Percentiles rank a stretch among this genome's conserved stretches.
These are phyloP conservation scores for Microcos paniculata DNA, from an alignment of 345 rosid genomes.

Conservation along the genomic window DNA sequence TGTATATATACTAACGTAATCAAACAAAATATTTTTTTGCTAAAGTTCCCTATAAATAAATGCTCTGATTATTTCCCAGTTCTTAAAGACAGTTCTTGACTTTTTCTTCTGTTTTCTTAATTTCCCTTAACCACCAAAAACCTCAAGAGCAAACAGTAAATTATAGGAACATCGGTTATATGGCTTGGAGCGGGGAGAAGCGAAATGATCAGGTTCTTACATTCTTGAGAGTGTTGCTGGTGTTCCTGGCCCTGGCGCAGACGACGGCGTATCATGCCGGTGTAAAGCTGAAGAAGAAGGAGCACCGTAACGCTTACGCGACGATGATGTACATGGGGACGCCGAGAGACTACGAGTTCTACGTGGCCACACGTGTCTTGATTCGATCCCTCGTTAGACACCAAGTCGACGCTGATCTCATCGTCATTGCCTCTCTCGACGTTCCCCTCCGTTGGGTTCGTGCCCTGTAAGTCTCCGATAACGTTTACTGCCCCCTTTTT, in stretches of 20 bases:
- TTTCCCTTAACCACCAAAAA: not conserved
- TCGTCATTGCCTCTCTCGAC: conserved; percentile 92
- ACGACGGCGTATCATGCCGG: conserved; percentile 21
- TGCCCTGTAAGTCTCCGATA: conserved; percentile 53
- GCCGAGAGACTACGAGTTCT: conserved; percentile 96
- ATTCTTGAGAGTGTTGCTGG: conserved; percentile 1
- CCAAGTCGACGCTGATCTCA: conserved; percentile 84
- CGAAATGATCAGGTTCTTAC: not conserved
- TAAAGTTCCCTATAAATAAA: not conserved
- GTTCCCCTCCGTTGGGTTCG: conserved; percentile 86
- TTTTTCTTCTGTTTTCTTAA: not conserved
- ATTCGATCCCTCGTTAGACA: conserved; percentile 68
- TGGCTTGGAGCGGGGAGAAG: conserved; percentile 13
- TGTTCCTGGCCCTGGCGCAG: not conserved
- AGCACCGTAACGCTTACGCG: conserved; percentile 81
- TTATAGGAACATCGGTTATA: not conserved
- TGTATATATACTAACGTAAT: not conserved
- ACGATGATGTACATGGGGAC: conserved; percentile 99
- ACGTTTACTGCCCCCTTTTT: not conserved
- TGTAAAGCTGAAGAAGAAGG: conserved; percentile 25
- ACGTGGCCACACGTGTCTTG: conserved; percentile 87
- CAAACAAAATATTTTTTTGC: not conserved
- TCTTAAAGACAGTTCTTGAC: not conserved
- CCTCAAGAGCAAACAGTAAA: not conserved
- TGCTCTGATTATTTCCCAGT: not conserved